These are phyloP conservation scores for Colletotrichum costaricense DNA, from an alignment of 2,329 filamentous ascomycete species.

Conservation along the genomic window DNA sequence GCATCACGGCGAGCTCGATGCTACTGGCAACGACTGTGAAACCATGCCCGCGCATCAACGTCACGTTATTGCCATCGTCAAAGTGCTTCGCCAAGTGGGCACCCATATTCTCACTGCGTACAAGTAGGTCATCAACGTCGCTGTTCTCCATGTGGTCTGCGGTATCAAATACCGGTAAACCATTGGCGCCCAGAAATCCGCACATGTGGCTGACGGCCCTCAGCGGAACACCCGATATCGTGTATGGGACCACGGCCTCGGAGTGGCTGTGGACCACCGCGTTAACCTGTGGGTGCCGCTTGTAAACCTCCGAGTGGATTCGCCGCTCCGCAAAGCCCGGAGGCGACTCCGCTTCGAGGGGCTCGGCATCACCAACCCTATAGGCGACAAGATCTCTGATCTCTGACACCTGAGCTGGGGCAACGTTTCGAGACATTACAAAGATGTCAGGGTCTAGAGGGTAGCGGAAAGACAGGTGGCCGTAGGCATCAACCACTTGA, in stretches of 20 bases:
- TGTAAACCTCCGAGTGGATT: slow-evolving; percentile 60
- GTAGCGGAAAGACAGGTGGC: slow-evolving; percentile 64
- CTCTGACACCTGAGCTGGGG: slow-evolving; percentile 58
- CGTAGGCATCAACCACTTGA: slow-evolving; percentile 63
- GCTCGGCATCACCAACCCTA: slow-evolving; percentile 51
- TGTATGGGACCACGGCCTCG: slow-evolving; percentile 54
- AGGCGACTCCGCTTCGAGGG: slow-evolving; percentile 50
- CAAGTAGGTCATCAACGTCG: slow-evolving; percentile 50
- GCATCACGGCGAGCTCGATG: slow-evolving; percentile 53
- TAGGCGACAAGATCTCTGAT: slow-evolving; percentile 59
- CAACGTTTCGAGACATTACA: slow-evolving; percentile 58
- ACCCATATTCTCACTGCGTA: slow-evolving; percentile 48
- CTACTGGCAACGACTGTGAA: slow-evolving; percentile 51
- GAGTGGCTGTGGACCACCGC: slow-evolving; percentile 58
- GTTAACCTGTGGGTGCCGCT: slow-evolving; percentile 50
- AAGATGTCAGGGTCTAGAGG: slow-evolving; percentile 57
- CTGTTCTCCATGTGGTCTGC: slow-evolving; percentile 39
- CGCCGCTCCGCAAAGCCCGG: slow-evolving; percentile 56
- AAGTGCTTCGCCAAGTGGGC: slow-evolving; percentile 48
- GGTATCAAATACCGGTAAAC: slow-evolving; percentile 47
- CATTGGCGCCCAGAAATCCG: slow-evolving; percentile 51
- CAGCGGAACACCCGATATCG: slow-evolving; percentile 52
- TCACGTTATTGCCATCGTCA: slow-evolving; percentile 45
- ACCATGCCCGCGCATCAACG: slow-evolving; percentile 59
- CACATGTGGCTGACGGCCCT: slow-evolving; percentile 55